Percentiles rank a stretch among this genome's conserved stretches.
Conservation (phyloP, 345 rosid genomes). For the Dipteronia dyeriana region DNA sequence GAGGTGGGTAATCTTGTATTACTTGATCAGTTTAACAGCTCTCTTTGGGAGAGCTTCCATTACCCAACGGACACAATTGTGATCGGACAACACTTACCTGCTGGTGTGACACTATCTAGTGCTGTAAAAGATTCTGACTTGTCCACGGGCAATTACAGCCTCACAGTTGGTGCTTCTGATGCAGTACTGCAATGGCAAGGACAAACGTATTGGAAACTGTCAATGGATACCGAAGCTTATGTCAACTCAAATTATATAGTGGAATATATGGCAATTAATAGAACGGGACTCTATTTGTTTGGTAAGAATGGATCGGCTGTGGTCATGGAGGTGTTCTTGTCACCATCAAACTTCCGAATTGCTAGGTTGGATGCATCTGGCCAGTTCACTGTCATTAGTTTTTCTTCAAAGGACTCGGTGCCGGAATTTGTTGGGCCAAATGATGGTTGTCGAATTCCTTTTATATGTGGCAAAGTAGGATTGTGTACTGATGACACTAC, state of each 20-base stretch:
- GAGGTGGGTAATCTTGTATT: constrained; percentile 79
- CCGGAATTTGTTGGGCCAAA: constrained; percentile 61
- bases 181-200: constrained; percentile 59
- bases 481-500: constrained; percentile 43
- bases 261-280: constrained; percentile 60
- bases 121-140: constrained; percentile 48
- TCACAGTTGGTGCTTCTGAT: constrained; percentile 48
- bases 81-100: constrained; percentile 54
- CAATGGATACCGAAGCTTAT: constrained; percentile 57
- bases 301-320: constrained; percentile 58
- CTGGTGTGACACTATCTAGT: constrained; percentile 44
- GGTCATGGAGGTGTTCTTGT: constrained; percentile 44
- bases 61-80: constrained; percentile 78
- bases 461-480: constrained; percentile 58
- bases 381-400: constrained; percentile 46
- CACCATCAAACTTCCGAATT: constrained; percentile 50
- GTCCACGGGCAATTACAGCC: constrained; percentile 62
- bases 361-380: constrained; percentile 67
- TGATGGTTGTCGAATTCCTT: constrained; percentile 65
- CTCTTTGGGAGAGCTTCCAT: constrained; percentile 83
- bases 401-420: constrained; percentile 36
- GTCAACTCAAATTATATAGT: constrained; percentile 39
- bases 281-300: constrained; percentile 60
- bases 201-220: constrained; percentile 71
- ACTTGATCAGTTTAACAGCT: constrained; percentile 54